phyloP scores from a whole-genome alignment of 495 filamentous ascomycete species.

The Podospora pseudopauciseta region DNA sequence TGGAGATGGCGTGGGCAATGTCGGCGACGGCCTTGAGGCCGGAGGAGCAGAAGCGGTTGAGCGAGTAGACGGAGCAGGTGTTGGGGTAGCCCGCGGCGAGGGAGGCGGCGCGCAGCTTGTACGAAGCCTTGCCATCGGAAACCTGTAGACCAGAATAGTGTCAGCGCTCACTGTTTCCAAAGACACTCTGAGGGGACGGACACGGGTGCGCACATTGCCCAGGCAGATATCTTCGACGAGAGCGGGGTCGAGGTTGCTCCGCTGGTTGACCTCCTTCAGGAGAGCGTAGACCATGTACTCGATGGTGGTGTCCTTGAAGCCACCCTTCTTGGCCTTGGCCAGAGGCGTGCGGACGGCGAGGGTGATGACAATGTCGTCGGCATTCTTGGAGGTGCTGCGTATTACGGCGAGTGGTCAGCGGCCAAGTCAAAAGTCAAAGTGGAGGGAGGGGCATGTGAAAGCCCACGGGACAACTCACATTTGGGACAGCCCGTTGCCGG shows the following conservation, averaged over 20 bases:
- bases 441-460: too few species aligned
- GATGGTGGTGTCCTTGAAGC: constrained; percentile 91
- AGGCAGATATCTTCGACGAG: constrained; percentile 89
- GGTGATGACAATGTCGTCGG: constrained; percentile 94
- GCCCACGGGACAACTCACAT: constrained; percentile 57
- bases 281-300: constrained; percentile 80
- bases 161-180: constrained; percentile 2
- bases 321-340: constrained; percentile 74
- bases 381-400: constrained; percentile 81
- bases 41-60: constrained; percentile 96
- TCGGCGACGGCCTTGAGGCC: constrained; percentile 93
- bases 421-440: not conserved
- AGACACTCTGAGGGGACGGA: not conserved
- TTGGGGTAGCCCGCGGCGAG: constrained; percentile 94
- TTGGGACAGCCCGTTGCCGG: constrained; percentile 60
- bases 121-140: constrained; percentile 78
- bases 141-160: constrained; percentile 51
- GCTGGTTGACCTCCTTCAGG: constrained; percentile 67
- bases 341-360: constrained; percentile 75
- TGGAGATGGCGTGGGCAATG: constrained; percentile 82
- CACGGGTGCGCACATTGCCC: constrained; percentile 68
- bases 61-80: constrained; percentile 71
- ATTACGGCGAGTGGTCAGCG: constrained; percentile 12
- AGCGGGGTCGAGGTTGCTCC: constrained; percentile 73
- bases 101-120: constrained; percentile 81